These are phyloP conservation scores for Amesomyces nigricolor DNA, from an alignment of 2,329 filamentous ascomycete genomes.

Conservation along the genomic window DNA sequence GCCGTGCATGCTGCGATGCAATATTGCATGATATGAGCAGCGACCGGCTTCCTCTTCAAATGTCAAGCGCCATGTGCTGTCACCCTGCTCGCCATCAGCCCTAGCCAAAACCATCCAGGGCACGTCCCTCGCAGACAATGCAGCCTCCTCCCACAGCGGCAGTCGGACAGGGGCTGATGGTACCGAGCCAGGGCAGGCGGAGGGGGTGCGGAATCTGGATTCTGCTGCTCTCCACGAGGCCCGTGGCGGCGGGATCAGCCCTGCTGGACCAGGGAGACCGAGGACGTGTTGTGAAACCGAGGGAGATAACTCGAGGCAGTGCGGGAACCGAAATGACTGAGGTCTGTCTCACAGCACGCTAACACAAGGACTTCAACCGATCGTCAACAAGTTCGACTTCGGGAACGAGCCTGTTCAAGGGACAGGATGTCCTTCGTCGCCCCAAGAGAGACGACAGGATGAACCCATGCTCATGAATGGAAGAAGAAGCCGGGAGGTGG, in stretches of 20 bases:
- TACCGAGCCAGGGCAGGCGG: constrained; percentile 1
- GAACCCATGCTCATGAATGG: not conserved
- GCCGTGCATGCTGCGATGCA: no score
- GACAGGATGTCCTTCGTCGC: no score
- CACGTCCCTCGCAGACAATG: not conserved
- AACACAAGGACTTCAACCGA: no score
- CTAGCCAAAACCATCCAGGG: not conserved
- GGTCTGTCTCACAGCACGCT: no score
- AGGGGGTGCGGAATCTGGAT: constrained; percentile 7
- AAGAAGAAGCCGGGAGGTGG: not conserved
- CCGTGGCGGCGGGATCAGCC: constrained; percentile 6
- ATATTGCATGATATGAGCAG: no score
- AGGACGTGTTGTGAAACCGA: not conserved
- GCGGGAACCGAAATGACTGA: no score
- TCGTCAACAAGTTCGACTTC: no score
- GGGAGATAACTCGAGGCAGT: not conserved
- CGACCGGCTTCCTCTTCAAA: not conserved
- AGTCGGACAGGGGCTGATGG: not conserved
- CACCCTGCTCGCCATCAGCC: not conserved
- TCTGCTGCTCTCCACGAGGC: not conserved
- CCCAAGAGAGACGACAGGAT: no score
- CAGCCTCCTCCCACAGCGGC: not conserved
- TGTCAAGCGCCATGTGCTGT: not conserved
- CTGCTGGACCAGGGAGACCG: not conserved
- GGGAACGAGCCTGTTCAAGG: no score